These are phyloP conservation scores for Botrytis cinerea DNA, from an alignment of 2,329 filamentous ascomycete genomes.

Conservation along the genomic window DNA sequence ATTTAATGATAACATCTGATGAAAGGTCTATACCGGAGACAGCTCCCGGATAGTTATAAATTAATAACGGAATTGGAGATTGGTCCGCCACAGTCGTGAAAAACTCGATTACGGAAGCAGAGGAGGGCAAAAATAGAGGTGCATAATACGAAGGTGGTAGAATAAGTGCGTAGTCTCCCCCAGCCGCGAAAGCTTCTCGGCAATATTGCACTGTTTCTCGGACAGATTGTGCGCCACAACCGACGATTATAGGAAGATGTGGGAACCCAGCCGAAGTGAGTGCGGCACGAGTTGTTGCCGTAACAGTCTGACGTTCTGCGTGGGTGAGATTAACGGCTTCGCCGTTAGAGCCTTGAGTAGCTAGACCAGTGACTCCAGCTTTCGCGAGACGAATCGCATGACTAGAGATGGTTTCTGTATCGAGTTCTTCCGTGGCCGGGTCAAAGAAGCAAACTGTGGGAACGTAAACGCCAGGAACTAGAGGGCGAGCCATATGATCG, in stretches of 20 bases:
- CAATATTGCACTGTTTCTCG: constrained; percentile 66
- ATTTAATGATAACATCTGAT: constrained; percentile 79
- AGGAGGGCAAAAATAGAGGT: constrained; percentile 56
- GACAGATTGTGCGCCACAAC: constrained; percentile 65
- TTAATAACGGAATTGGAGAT: constrained; percentile 73
- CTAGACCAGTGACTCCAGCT: constrained; percentile 61
- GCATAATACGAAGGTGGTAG: constrained; percentile 70
- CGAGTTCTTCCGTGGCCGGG: constrained; percentile 63
- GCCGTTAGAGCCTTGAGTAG: constrained; percentile 67
- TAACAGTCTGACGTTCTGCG: constrained; percentile 61
- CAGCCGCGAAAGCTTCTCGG: constrained; percentile 60
- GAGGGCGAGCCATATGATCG: constrained; percentile 43
- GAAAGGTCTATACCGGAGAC: constrained; percentile 87
- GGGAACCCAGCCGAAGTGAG: constrained; percentile 59
- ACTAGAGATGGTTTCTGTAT: constrained; percentile 53
- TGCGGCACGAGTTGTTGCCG: constrained; percentile 59
- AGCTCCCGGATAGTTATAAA: constrained; percentile 91
- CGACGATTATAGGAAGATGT: constrained; percentile 64
- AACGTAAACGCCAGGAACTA: constrained; percentile 64
- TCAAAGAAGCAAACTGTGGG: constrained; percentile 76
- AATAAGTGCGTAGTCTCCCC: constrained; percentile 67
- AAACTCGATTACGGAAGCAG: constrained; percentile 52
- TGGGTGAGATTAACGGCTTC: constrained; percentile 67
- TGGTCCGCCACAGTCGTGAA: constrained; percentile 63
- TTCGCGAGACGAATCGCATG: constrained; percentile 58